A percentile compares a stretch with the other conserved stretches of the same genome.
These are phyloP conservation scores for Prunus fruticosa DNA, from an alignment of 306 rosid genomes.

Conservation along the genomic window DNA sequence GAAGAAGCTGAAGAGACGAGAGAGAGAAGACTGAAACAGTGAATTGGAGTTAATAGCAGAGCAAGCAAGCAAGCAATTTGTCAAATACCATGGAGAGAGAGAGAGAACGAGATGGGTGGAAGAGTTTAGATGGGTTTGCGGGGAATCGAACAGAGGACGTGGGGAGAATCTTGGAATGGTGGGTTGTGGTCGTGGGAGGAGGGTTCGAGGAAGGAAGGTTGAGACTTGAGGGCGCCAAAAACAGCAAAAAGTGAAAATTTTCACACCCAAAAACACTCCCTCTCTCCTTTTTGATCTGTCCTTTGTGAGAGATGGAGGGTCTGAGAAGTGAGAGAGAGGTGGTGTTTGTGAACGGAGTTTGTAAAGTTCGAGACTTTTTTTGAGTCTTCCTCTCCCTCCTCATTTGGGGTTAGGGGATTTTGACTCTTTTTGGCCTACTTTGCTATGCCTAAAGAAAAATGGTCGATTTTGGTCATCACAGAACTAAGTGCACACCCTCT, in stretches of 20 bases:
- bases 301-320: neutral
- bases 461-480: neutral
- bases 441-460: neutral
- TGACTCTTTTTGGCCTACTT: neutral
- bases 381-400: neutral
- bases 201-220: neutral
- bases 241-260: neutral
- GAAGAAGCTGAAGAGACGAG: neutral
- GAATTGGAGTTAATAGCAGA: neutral
- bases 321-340: neutral
- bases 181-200: neutral
- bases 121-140: neutral
- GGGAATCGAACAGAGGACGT: constrained; percentile 34
- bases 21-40: neutral
- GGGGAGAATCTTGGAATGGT: constrained; percentile 15
- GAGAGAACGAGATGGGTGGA: neutral
- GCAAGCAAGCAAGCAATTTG: neutral
- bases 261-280: neutral
- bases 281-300: neutral
- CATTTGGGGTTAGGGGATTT: neutral
- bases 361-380: neutral
- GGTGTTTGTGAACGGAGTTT: neutral
- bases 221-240: neutral
- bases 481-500: neutral
- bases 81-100: constrained; percentile 3